phyloP scores from a whole-genome alignment of 2,329 filamentous ascomycete species.

The Huntiella decipiens region DNA sequence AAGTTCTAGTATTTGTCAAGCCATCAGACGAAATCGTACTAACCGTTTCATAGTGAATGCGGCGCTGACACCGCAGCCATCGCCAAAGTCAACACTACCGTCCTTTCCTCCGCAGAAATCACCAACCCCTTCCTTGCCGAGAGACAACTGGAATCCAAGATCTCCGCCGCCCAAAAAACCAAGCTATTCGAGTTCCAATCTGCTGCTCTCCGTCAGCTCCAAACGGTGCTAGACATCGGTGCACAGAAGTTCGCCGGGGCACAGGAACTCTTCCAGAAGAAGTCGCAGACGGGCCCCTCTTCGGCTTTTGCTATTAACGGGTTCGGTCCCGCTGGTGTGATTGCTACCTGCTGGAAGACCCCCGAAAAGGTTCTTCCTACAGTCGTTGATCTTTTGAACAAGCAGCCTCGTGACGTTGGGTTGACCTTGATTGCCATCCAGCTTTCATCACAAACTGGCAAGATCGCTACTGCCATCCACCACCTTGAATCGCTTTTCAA shows the following conservation, averaged over 20 bases:
- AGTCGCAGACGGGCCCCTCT: neutral
- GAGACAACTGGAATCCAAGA: conserved; percentile 36
- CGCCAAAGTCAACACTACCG: conserved; percentile 42
- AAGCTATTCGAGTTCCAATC: conserved; percentile 55
- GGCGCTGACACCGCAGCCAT: conserved; percentile 49
- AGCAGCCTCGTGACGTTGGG: conserved; percentile 38
- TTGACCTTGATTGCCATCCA: conserved; percentile 64
- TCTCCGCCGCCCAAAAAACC: conserved; percentile 34
- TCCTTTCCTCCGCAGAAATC: conserved; percentile 20
- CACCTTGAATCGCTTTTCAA: conserved; percentile 59
- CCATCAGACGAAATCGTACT: neutral
- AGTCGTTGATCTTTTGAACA: conserved; percentile 5
- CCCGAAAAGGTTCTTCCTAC: conserved; percentile 7
- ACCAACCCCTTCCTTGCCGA: conserved; percentile 51
- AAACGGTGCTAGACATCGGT: conserved; percentile 39
- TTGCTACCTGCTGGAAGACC: conserved; percentile 4
- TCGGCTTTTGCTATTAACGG: conserved; percentile 6
- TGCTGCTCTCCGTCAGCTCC: conserved; percentile 32
- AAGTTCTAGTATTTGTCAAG: conserved; percentile 17
- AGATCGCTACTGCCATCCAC: conserved; percentile 53
- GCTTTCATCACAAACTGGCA: conserved; percentile 54
- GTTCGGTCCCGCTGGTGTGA: conserved; percentile 9
- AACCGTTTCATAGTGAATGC: conserved; percentile 29
- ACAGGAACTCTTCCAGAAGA: neutral
- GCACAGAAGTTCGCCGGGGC: conserved; percentile 35